Evolutionary conservation across 2,329 filamentous ascomycete species (phyloP).

Genomic region (Colletotrichum euphorbiae): DNA sequence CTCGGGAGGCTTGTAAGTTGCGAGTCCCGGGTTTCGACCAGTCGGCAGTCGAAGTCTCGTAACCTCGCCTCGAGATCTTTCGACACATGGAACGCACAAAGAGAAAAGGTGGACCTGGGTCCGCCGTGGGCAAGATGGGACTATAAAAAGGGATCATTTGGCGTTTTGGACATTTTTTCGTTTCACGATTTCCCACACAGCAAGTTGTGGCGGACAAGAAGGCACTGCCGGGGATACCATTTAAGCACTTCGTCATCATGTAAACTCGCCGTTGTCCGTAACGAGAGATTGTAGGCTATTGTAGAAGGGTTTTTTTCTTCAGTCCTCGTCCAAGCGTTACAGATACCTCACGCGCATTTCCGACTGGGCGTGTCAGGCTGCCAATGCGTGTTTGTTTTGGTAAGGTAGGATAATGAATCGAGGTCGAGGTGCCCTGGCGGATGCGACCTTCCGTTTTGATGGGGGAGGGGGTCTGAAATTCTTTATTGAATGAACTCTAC

Average conservation of each 20-base stretch:
- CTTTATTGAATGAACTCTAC: conserved; percentile 25
- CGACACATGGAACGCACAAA: not conserved
- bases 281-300: conserved; percentile 20
- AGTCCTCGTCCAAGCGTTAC: no score
- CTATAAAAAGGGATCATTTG: not conserved
- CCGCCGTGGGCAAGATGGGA: not conserved
- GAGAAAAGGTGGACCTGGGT: not conserved
- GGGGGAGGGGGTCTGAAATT: not conserved
- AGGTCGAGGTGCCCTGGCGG: not conserved
- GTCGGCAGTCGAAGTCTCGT: conserved; percentile 11
- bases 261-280: conserved; percentile 8
- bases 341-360: no score
- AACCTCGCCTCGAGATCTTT: conserved; percentile 7
- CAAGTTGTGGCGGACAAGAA: conserved; percentile 2
- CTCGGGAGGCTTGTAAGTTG: not conserved
- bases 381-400: not conserved
- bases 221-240: not conserved
- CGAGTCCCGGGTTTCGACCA: not conserved
- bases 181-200: not conserved
- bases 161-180: not conserved
- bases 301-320: conserved; percentile 20
- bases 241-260: conserved; percentile 1
- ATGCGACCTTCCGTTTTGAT: conserved; percentile 22
- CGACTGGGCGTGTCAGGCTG: no score
- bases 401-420: not conserved